A percentile compares a stretch with the other conserved stretches of the same genome.
Conservation (phyloP, 2,329 filamentous ascomycete genomes). For the Sporothrix variecibatus region DNA sequence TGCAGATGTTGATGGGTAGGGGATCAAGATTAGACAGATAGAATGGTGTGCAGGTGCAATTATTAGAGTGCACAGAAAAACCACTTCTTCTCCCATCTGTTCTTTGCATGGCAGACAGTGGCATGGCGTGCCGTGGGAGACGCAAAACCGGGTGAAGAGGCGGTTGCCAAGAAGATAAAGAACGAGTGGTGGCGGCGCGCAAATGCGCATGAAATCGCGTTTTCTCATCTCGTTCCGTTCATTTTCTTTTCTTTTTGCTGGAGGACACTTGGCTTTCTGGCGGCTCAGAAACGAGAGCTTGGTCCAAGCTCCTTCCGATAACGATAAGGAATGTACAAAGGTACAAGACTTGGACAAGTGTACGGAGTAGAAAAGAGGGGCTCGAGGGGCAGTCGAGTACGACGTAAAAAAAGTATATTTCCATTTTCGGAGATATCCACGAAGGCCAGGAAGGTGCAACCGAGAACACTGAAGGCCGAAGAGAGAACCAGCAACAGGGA, state of each 20-base stretch:
- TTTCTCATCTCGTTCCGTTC: not conserved
- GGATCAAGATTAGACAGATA: not conserved
- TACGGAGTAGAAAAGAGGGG: not conserved
- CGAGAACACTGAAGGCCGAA: not conserved
- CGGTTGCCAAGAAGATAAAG: not conserved
- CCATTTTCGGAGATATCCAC: slow-evolving; percentile 7
- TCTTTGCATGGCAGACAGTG: not conserved
- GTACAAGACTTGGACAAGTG: not conserved
- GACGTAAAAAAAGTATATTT: slow-evolving; percentile 1
- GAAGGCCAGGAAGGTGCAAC: not conserved
- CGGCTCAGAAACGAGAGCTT: not conserved
- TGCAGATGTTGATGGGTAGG: not conserved
- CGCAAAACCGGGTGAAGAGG: slow-evolving; percentile 16
- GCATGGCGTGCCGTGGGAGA: not conserved
- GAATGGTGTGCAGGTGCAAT: not conserved
- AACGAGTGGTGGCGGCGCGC: not conserved
- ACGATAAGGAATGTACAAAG: slow-evolving; percentile 24
- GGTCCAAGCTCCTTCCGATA: slow-evolving; percentile 30
- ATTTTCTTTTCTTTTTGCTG: not conserved
- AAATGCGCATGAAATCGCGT: not conserved
- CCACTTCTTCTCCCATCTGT: not conserved
- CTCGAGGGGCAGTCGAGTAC: not conserved
- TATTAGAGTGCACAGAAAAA: not conserved
- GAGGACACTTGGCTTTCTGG: slow-evolving; percentile 27
- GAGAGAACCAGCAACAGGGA: not conserved